Base-by-base conservation (phyloP, 2,329 filamentous ascomycete species). In the Neofusicoccum cordaticola region DNA sequence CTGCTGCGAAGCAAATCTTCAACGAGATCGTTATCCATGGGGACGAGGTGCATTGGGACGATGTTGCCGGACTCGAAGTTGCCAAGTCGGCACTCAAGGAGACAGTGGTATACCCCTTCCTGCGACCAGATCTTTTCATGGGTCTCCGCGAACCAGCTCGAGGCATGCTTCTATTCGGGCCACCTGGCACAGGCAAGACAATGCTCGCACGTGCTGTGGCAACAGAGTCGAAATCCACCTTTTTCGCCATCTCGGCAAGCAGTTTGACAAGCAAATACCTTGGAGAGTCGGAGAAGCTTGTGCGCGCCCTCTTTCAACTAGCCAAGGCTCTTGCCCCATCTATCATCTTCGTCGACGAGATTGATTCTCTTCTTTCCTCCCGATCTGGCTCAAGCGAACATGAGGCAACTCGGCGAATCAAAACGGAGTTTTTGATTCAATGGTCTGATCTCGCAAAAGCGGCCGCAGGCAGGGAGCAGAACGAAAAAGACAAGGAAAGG, bases 311-410 rank as follows among this genome's bases (percentile, higher is more conserved):
- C 0, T 99, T 99, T 75, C 86, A 87, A 0, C 81, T 98, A n/a
- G 93, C 95, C 4, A 96, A 96, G 75, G 84, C 88, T 41, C 84
- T 98, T 50, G 93, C 95, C 0, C 95, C 95, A 0, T 95, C 91
- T 67, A 98, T 99, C 74, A 98, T 99, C 65, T 99, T 99, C 70
- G 93, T 99, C 4, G 95, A 99, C 72, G 95, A 99, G 75, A 99
- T 99, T 67, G 95, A 99, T 75, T 97, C 93, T 0, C 81, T 99
- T 0, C 84, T 99, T 0, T 96, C 93, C 0, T 88, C 93, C 15
- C 85, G 95, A 60, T 91, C 90, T 6, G 91, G 92, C 0, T 89
- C 89, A 2, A 90, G 91, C 1, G 95, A 98, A 73, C 91, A 98
- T 71, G 95, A 99, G 78, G 92, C 95, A 0, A 96, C 93, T 0